These are phyloP conservation scores for Carpinus fangiana DNA, from an alignment of 306 rosid genomes.

Conservation along the genomic window DNA sequence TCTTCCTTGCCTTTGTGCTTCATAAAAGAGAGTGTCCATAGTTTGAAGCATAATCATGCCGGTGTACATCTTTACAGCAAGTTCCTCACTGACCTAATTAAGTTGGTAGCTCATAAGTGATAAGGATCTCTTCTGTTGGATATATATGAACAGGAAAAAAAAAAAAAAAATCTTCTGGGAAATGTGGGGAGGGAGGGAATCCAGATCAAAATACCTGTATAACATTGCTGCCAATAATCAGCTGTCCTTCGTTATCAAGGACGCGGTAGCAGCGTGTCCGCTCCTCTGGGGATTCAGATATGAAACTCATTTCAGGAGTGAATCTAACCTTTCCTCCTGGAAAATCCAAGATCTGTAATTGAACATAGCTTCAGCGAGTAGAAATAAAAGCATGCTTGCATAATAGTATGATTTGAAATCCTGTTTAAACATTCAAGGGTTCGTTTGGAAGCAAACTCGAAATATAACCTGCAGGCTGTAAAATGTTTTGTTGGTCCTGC, in stretches of 20 bases:
- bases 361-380: constrained; percentile 19
- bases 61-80: constrained; percentile 70
- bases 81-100: constrained; percentile 56
- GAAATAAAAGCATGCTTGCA: background rate
- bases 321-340: constrained; percentile 76
- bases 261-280: constrained; percentile 67
- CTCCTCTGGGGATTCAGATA: constrained; percentile 53
- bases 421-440: background rate
- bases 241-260: constrained; percentile 71
- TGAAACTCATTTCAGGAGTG: constrained; percentile 53
- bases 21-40: constrained; percentile 90
- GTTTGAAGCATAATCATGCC: constrained; percentile 78
- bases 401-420: too few species aligned
- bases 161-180: background rate
- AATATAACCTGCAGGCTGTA: background rate
- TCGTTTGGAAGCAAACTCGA: background rate
- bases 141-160: background rate
- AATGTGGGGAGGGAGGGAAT: background rate
- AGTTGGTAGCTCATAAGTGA: constrained; percentile 11
- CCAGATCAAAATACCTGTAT: constrained; percentile 45
- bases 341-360: constrained; percentile 55
- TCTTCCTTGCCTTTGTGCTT: constrained; percentile 95
- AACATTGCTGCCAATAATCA: constrained; percentile 34
- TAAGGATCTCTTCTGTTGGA: background rate
- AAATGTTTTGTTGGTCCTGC: background rate